Base-by-base conservation (phyloP, 1,284 basidiomycete species). In the Trametes versicolor region DNA sequence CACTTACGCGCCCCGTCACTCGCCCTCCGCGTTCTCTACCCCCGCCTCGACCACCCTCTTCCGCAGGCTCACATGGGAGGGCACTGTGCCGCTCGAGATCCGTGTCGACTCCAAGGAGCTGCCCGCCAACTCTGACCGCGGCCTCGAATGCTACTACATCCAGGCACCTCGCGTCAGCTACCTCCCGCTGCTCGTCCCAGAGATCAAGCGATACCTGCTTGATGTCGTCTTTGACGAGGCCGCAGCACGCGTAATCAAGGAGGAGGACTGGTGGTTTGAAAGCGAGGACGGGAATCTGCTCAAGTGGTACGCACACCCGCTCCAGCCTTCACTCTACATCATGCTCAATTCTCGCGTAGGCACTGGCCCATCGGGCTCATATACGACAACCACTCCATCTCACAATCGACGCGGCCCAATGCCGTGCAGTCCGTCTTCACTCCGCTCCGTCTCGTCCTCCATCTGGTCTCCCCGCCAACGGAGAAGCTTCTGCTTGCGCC, bases 201-300 rank as follows among this genome's bases (percentile, higher is more conserved):
- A 96, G 74, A 88, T 98, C 69, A 86, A 90, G 64, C 86, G 90
- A 67, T 95, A 95, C 77, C 85, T 98, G 65, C 90, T 94, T 80
- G 93, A 96, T 69, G 88, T 97, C 53, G 93, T 95, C 6, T 91
- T 98, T 72, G 94, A 97, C 73, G 93, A 96, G 71, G 83, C 86
- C 37, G 89, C 90, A 25, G 86, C 88, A 4, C 87, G 87, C 62
- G 71, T 83, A 13, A 78, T 95, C 65, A 92, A 91, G 74, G 93
- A 96, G 70, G 90, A 93, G 64, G 91, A 96, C 54, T 95, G 96
- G 92, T 98, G 96, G 96, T 97, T 98, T 76, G 95, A 97, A 77
- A 89, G 88, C 66, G 90, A 90, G 68, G 89, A 87, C 65, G 90
- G 88, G 54, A 86, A 82, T 32, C 78, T 89, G 69, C 85, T 93